Evolutionary conservation across 208 protist genomes (phyloP).

Genomic region (Trypanosoma congolense): DNA sequence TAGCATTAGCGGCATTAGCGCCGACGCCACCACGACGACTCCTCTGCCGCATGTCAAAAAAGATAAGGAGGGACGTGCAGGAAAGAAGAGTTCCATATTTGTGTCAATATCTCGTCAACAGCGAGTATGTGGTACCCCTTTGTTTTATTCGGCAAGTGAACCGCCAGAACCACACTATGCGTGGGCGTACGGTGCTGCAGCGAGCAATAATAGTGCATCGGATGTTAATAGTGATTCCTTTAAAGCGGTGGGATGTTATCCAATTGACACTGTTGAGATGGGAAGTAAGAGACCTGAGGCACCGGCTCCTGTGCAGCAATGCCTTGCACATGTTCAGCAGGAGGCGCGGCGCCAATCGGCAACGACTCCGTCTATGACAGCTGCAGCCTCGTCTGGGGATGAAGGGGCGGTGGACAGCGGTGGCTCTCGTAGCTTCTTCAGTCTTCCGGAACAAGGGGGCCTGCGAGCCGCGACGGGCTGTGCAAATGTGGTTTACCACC

Average conservation of each 20-base stretch:
- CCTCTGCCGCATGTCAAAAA: neutral
- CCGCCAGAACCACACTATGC: neutral
- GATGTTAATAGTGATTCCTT: neutral
- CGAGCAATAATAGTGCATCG: neutral
- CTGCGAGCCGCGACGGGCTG: too few species aligned
- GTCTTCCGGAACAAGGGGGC: too few species aligned
- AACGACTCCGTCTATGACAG: too few species aligned
- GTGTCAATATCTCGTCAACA: conserved; percentile 4
- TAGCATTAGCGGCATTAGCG: neutral
- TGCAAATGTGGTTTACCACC: too few species aligned
- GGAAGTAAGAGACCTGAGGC: neutral
- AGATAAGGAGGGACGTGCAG: neutral
- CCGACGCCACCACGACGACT: neutral
- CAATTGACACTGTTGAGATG: neutral
- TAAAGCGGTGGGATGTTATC: neutral
- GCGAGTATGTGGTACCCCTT: conserved; percentile 1
- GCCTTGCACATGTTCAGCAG: too few species aligned
- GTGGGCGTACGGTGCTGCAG: neutral
- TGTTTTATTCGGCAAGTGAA: neutral
- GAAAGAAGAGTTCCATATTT: conserved; percentile 5
- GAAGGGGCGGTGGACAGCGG: too few species aligned
- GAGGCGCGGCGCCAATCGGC: too few species aligned
- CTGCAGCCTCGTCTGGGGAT: too few species aligned
- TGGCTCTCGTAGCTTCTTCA: too few species aligned
- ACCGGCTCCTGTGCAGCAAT: neutral